Evolutionary conservation across 352 stramenopile species (phyloP).

Genomic region (Peronospora farinosa): DNA sequence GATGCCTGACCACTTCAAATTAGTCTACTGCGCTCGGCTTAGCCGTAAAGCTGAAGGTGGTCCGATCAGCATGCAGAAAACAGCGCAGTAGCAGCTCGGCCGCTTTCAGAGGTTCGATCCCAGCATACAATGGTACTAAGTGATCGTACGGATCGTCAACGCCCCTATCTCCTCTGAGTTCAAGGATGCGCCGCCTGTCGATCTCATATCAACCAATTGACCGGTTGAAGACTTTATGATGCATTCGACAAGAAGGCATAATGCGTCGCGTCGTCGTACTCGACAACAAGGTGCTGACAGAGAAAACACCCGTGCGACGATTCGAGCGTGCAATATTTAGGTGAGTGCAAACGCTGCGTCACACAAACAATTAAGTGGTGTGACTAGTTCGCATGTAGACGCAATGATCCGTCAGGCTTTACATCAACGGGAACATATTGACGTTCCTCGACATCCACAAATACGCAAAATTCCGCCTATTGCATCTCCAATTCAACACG

Average conservation of each 20-base stretch:
- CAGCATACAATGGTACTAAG: constrained; percentile 50
- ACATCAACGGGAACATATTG: constrained; percentile 61
- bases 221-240: constrained; percentile 12
- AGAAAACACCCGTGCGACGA: constrained; percentile 30
- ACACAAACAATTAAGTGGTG: constrained; percentile 52
- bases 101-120: constrained; percentile 31
- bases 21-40: too few species aligned
- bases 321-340: constrained; percentile 36
- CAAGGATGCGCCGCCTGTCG: constrained; percentile 33
- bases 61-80: too few species aligned
- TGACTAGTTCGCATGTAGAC: constrained; percentile 54
- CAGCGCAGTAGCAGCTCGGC: too few species aligned
- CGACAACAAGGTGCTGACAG: constrained; percentile 28
- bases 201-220: constrained; percentile 9
- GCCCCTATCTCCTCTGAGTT: constrained; percentile 26
- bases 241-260: constrained; percentile 29
- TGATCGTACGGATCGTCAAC: constrained; percentile 42
- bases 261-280: constrained; percentile 38
- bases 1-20: too few species aligned
- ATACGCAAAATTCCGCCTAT: constrained; percentile 56
- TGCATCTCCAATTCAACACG: constrained; percentile 9
- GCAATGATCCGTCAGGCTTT: constrained; percentile 58
- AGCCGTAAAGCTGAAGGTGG: too few species aligned
- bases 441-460: constrained; percentile 68
- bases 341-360: constrained; percentile 53